Evolutionary conservation across 164 flowering plant genomes (phyloP), one percentile per base, ranked within the genome.

Genomic region (Platanus orientalis): DNA sequence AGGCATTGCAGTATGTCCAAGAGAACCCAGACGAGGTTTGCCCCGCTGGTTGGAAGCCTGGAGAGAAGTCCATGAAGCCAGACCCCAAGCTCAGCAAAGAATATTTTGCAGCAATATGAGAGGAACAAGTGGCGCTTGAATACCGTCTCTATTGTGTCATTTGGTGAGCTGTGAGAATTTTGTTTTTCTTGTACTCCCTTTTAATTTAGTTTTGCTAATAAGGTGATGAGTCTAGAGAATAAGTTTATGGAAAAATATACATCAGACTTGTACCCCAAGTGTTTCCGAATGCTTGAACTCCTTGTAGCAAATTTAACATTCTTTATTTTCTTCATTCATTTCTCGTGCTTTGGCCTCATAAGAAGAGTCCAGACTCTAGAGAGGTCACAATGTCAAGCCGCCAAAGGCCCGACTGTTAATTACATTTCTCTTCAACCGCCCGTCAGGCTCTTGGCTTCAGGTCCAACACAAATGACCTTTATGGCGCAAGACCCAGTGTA

Each of bases 11-110:
- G 73, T 95, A 75, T 63, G 97, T 95, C 69, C 97, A 95, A 73
- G 97, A 95, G 58, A 92, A 95, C 71, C 97, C 99, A 0, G 97
- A 91, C 71, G 96, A 95, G 76, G 97, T 95, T 17, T 95, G 99
- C 86, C 97, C 97, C 17, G 97, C 99, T 44, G 99, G 97, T 28
- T 95, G 99, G 99, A 95, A 92, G 84, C 99, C 99, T 20, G 97
- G 99, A 1, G 97, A 95, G 71, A 89, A 82, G 70, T 84, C 97
- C 60, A 92, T 95, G 99, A 92, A 92, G 80, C 92, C 97, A 25
- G 97, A 92, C 67, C 94, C 97, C 40, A 91, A 89, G 80, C 81
- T 74, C 53, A 92, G 97, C 92, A 92, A 95, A 76, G 97, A 95
- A 49, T 95, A 89, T 75, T 95, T 95, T 60, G 69, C 92, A 24